Conservation (phyloP, 2,329 filamentous ascomycete species). For the Nannizziopsis arthrosporioides region DNA sequence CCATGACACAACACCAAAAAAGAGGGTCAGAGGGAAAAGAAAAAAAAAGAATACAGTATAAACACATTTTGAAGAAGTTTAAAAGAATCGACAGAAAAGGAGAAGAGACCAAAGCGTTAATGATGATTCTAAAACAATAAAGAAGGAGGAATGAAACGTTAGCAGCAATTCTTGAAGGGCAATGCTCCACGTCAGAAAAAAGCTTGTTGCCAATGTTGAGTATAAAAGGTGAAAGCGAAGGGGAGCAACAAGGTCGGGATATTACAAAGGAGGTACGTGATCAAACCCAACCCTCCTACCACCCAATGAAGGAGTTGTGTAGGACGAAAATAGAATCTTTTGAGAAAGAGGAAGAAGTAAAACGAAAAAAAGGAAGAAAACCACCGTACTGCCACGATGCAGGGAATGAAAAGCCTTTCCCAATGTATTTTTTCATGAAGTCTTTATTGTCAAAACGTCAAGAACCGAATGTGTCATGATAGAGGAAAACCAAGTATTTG, state of each 20-base stretch:
- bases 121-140: too few relatives aligned
- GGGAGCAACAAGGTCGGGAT: not conserved
- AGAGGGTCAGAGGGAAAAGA: too few relatives aligned
- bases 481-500: not conserved
- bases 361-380: not conserved
- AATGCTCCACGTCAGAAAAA: too few relatives aligned
- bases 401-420: not conserved
- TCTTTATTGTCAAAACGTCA: not conserved
- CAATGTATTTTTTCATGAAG: not conserved
- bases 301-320: not conserved
- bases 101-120: too few relatives aligned
- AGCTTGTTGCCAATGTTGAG: not conserved
- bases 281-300: not conserved
- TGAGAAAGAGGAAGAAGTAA: not conserved
- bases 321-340: not conserved
- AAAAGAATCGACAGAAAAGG: too few relatives aligned
- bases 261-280: constrained; percentile 5
- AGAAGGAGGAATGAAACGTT: too few relatives aligned
- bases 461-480: not conserved
- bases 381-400: not conserved
- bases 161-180: too few relatives aligned
- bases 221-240: not conserved
- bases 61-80: too few relatives aligned
- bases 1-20: too few relatives aligned
- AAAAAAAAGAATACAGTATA: too few relatives aligned